Evolutionary conservation across 306 rosid species (phyloP), one percentile per base, ranked within the genome.

Genomic region (Cucumis hystrix): DNA sequence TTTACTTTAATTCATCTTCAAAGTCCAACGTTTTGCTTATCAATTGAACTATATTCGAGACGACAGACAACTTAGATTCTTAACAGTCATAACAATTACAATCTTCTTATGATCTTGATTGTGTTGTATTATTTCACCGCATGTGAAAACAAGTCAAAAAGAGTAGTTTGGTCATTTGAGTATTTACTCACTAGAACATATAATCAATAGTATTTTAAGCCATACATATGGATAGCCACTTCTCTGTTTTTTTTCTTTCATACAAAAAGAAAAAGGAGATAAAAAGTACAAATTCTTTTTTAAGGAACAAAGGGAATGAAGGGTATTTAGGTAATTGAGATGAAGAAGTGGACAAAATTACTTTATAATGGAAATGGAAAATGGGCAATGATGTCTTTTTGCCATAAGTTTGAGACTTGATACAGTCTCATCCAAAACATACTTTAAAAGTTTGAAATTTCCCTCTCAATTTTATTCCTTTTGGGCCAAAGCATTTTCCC

Each of bases 401-500:
- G 6, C 5, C 70, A 40, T 11, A 67, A 18, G 54, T 41, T 64
- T 21, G 75, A 12, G 39, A 20, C 75, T 70, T 70, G 47, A 23
- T 70, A 69, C 21, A 14, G 39, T 67, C 17, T 40, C 73, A n/a
- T 64, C 54, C 75, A 43, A 43, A 45, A 28, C 40, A 69, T 69
- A 37, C 57, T 70, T 70, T 70, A 10, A 13, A 68, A 68, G 56
- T 68, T 68, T 43, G 74, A 68, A 70, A 45, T 70, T 70, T 70
- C 75, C 75, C 75, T 45, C 75, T 69, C 75, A 69, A 69, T 41
- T 69, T 69, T 69, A 11, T 43, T 23, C 57, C 75, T 47, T 69
- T 47, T 47, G 58, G 58, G 21, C 58, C 75, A 70, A 23, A 23
- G 15, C 37, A 45, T 70, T 45, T 15, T 68, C 37, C 51, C 51